phyloP scores from a whole-genome alignment of 2,329 filamentous ascomycete genomes.

The Fusarium sp. region DNA sequence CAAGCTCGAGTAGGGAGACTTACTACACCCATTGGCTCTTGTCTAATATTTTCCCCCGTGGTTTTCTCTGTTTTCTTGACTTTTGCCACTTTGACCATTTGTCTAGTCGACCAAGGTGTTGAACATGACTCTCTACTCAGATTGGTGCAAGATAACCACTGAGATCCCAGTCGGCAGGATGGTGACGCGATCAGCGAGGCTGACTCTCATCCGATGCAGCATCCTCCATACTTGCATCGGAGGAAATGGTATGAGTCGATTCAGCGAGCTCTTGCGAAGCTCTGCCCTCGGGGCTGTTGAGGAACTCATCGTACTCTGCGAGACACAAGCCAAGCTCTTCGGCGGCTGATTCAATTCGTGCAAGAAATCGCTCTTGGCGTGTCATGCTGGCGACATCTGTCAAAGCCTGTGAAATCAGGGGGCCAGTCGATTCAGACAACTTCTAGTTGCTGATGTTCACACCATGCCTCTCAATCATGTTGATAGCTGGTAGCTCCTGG shows the following conservation, averaged over 20 bases:
- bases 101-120: neutral
- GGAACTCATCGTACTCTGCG: slow-evolving; percentile 65
- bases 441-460: slow-evolving; percentile 57
- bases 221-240: slow-evolving; percentile 30
- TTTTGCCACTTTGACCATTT: neutral
- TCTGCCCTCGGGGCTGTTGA: slow-evolving; percentile 48
- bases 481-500: slow-evolving; percentile 46
- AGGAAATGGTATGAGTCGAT: slow-evolving; percentile 38
- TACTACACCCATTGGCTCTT: slow-evolving; percentile 22
- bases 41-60: neutral
- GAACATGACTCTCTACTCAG: slow-evolving; percentile 4
- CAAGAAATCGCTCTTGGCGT: slow-evolving; percentile 62
- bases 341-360: slow-evolving; percentile 68
- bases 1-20: neutral
- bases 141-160: neutral
- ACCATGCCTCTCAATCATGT: slow-evolving; percentile 17
- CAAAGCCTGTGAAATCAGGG: slow-evolving; percentile 58
- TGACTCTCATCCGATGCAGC: neutral
- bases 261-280: slow-evolving; percentile 48
- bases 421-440: slow-evolving; percentile 40
- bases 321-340: slow-evolving; percentile 69
- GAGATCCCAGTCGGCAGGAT: neutral
- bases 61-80: neutral
- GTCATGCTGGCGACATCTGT: slow-evolving; percentile 61
- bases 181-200: slow-evolving; percentile 11